phyloP scores from a whole-genome alignment of 202 grass and related monocot species.

The Eragrostis tef region DNA sequence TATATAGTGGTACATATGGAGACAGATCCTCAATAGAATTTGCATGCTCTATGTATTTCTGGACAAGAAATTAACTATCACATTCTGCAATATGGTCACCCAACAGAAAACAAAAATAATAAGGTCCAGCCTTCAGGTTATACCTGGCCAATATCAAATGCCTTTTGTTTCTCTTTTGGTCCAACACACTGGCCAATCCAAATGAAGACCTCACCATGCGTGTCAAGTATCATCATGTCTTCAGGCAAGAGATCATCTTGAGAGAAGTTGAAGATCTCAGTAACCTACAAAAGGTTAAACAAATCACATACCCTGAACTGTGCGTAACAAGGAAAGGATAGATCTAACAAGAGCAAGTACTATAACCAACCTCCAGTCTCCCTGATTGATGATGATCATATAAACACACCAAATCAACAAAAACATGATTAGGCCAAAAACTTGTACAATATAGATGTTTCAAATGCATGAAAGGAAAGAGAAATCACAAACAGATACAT shows the following conservation, averaged over 20 bases:
- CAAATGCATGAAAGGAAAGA: slow-evolving; percentile 33
- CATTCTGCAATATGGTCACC: slow-evolving; percentile 14
- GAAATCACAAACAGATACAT: neutral
- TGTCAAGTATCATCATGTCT: slow-evolving; percentile 93
- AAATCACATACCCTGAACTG: slow-evolving; percentile 46
- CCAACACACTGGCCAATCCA: slow-evolving; percentile 89
- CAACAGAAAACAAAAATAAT: slow-evolving; percentile 36
- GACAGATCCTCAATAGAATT: slow-evolving; percentile 82
- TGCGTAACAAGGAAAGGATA: slow-evolving; percentile 33
- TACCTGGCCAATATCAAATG: slow-evolving; percentile 90
- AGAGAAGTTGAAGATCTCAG: slow-evolving; percentile 93
- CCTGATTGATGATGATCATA: slow-evolving; percentile 56
- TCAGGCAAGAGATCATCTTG: slow-evolving; percentile 99
- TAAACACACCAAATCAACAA: slow-evolving; percentile 46
- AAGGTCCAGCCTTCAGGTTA: slow-evolving; percentile 33
- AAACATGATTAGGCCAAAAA: slow-evolving; percentile 45
- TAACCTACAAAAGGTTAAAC: slow-evolving; percentile 56
- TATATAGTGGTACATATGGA: slow-evolving; percentile 80
- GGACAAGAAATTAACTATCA: slow-evolving; percentile 33
- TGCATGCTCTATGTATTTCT: slow-evolving; percentile 96
- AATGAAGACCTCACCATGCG: slow-evolving; percentile 86
- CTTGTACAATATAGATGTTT: slow-evolving; percentile 38
- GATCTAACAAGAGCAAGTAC: slow-evolving; percentile 22
- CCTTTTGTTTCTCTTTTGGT: slow-evolving; percentile 89
- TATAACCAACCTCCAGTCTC: slow-evolving; percentile 74